Base-by-base conservation (phyloP, 495 filamentous ascomycete genomes). In the Penicillium odoratum region DNA sequence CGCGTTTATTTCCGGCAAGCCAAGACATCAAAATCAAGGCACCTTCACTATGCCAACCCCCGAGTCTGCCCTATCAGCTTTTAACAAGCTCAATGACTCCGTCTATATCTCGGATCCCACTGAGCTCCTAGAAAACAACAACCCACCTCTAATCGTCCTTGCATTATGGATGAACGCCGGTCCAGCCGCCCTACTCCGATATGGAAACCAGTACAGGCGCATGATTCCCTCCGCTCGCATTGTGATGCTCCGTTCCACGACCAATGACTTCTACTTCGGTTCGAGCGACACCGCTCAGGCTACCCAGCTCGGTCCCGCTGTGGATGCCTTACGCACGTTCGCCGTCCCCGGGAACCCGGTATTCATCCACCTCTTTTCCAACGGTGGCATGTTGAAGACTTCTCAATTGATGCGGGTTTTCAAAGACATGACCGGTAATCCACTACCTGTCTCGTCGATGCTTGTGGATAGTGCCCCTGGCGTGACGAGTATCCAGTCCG, bases 111-210 rank as follows among this genome's bases (percentile, higher is more conserved):
- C 46, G 69, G 26, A 68, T 70, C 26, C 69, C 72, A 38, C 28
- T 40, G 48, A 53, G 8, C 9, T 21, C 13, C 7, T 29, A 44
- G 15, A 5, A 44, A 18, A 29, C 26, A 29, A 9, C 43, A 26
- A 58, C 45, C 56, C 15, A 10, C 62, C 62, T 3, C 33, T 68
- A 38, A 72, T 79, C 33, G 51, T 79, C 51, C 58, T 78, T 33
- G 66, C 71, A 8, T 78, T 79, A 55, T 79, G 76, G 76, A 75
- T 77, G 72, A 75, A 76, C 50, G 76, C 76, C 5, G 69, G 66
- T 13, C 57, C 74, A 7, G 70, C 74, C 8, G 67, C 74, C 5
- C 53, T 74, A 15, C 63, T 66, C 49, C 77, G 77, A 62, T 79
- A 76, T 45, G 63, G 74, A 11, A 44, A 64, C 11, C 66, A 74